Evolutionary conservation across 2,329 filamentous ascomycete species (phyloP), one percentile per base, ranked within the genome.

Genomic region (Zelopaecilomyces penicillatus): DNA sequence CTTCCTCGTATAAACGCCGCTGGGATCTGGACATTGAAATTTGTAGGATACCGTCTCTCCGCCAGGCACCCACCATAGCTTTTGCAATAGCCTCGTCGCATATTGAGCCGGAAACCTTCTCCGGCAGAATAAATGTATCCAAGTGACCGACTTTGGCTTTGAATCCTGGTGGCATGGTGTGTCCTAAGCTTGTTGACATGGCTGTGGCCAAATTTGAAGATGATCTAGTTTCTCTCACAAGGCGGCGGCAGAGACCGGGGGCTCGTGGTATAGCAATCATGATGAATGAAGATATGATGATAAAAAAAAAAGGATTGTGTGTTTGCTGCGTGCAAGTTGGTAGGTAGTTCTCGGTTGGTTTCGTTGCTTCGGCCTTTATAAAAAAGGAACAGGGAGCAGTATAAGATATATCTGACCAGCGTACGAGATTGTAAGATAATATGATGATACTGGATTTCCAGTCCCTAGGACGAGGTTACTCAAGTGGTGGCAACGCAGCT

Each of bases 41-140:
- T 51, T 74, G 68, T 34, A 74, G 58, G 48, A 74, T 73, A 34
- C 70, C 69, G 37, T 73, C 68, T 1, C 57, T 57, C 9, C 63
- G 64, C 66, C 68, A 72, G 3, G 69, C 64, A 1, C 59, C 49
- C 28, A 74, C 55, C 36, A 74, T 60, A 35, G 62, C 61, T 34
- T 60, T 57, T 4, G 66, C 70, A 44, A 73, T 56, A 4, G 57
- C 57, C 33, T 50, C 48, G 48, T 73, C 63, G 5, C 52, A 54
- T 2, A 50, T 42, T 6, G 56, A 61, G 1, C 63, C 62, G 1
- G 58, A 63, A 7, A 72, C 57, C 5, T 48, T 54, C 1, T 58
- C 50, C 3, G 69, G 69, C 2, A 74, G 54, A n/a, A 53, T 50
- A 43, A 73, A 72, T 1, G 68, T 71, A 44, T 68, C 57, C 5